Conservation (phyloP, 108 stramenopile genomes). For the Nannochloropsis salina region DNA sequence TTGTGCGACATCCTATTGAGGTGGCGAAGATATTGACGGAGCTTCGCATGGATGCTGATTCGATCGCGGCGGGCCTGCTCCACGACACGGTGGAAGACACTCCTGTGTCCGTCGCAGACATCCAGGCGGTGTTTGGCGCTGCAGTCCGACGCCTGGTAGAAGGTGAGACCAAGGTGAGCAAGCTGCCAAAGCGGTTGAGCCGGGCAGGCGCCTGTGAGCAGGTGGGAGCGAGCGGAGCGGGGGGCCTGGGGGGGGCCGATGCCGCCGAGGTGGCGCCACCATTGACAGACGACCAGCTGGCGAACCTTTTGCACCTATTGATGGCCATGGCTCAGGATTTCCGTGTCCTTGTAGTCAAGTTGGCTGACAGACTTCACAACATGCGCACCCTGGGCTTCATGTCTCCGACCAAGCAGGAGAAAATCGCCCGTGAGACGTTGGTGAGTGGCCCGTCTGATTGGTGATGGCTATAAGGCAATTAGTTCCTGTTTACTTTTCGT, state of each 20-base stretch:
- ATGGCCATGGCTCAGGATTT: constrained; percentile 95
- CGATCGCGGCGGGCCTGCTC: constrained; percentile 80
- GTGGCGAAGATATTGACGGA: constrained; percentile 70
- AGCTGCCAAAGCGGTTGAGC: constrained; percentile 13
- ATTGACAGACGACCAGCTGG: constrained; percentile 76
- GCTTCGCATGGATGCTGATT: constrained; percentile 82
- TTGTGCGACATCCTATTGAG: constrained; percentile 86
- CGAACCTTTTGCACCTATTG: constrained; percentile 89
- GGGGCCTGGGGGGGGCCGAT: constrained; percentile 33
- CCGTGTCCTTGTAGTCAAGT: constrained; percentile 85
- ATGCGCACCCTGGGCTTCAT: constrained; percentile 84
- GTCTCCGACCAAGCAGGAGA: constrained; percentile 84
- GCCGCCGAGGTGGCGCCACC: constrained; percentile 47
- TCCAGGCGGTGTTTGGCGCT: constrained; percentile 79
- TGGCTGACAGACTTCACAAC: constrained; percentile 89
- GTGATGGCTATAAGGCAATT: neutral
- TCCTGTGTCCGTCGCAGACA: constrained; percentile 73
- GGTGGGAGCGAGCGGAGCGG: constrained; percentile 24
- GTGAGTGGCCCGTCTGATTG: neutral
- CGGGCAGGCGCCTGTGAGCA: neutral
- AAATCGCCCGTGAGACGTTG: constrained; percentile 80
- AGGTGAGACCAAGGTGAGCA: constrained; percentile 71
- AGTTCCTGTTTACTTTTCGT: neutral
- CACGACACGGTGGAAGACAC: constrained; percentile 98
- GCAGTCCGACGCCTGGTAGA: constrained; percentile 80